These are phyloP conservation scores for Hypocrella siamensis DNA, from an alignment of 2,329 filamentous ascomycete genomes.

Conservation along the genomic window DNA sequence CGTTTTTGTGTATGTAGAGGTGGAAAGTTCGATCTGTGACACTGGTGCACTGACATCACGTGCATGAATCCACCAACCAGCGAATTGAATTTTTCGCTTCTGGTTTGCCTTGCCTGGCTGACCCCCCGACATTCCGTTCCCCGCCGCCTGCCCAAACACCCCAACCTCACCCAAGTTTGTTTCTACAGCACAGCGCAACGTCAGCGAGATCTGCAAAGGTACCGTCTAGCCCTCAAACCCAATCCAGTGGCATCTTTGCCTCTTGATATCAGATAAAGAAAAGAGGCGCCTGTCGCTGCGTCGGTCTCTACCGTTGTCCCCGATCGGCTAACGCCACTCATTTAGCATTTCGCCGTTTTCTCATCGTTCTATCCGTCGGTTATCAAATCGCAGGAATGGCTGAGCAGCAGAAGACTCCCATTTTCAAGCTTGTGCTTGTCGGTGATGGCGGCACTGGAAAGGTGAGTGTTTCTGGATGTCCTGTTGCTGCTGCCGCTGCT, in stretches of 20 bases:
- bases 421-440: slow-evolving; percentile 99
- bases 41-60: slow-evolving; percentile 14
- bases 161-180: slow-evolving; percentile 17
- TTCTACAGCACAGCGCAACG: slow-evolving; percentile 16
- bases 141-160: slow-evolving; percentile 26
- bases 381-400: slow-evolving; percentile 42
- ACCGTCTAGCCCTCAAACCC: slow-evolving; percentile 7
- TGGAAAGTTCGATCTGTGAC: not conserved
- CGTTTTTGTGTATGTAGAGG: too few species aligned
- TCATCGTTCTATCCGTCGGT: slow-evolving; percentile 17
- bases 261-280: too few species aligned
- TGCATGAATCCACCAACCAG: slow-evolving; percentile 15
- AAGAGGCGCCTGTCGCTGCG: slow-evolving; percentile 1
- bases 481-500: too few species aligned
- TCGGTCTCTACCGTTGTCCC: slow-evolving; percentile 1
- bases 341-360: slow-evolving; percentile 31
- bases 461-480: slow-evolving; percentile 46
- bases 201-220: slow-evolving; percentile 10
- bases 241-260: too few species aligned
- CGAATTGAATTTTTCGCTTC: slow-evolving; percentile 28
- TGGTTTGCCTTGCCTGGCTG: slow-evolving; percentile 11
- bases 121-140: slow-evolving; percentile 15
- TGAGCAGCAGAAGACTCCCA: slow-evolving; percentile 41
- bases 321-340: slow-evolving; percentile 16
- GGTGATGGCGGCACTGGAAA: slow-evolving; percentile 99